Conservation (phyloP, 352 stramenopile genomes). For the Globisporangium alternatum region DNA sequence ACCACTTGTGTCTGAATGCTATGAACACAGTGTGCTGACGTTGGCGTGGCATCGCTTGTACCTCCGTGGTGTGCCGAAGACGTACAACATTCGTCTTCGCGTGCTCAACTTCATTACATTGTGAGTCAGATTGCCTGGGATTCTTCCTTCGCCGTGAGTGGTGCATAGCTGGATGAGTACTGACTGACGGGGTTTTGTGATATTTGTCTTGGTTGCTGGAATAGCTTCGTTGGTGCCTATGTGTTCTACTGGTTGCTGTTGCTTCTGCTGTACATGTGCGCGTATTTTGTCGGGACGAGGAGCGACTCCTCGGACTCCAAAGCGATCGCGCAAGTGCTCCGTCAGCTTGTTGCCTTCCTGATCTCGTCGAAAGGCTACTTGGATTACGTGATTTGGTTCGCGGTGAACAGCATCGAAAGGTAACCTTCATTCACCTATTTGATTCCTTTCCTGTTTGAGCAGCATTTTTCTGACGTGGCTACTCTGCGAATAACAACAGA, state of each 20-base stretch:
- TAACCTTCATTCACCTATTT: slow-evolving; percentile 9
- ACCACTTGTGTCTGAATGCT: background rate
- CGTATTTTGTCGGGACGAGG: slow-evolving; percentile 84
- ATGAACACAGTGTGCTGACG: slow-evolving; percentile 55
- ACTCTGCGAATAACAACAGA: slow-evolving; percentile 8
- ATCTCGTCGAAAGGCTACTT: slow-evolving; percentile 84
- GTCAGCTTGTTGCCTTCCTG: slow-evolving; percentile 80
- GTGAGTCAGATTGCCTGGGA: slow-evolving; percentile 31
- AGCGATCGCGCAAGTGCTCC: slow-evolving; percentile 69
- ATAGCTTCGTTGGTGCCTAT: slow-evolving; percentile 80
- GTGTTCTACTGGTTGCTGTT: slow-evolving; percentile 89
- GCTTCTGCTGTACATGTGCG: slow-evolving; percentile 86
- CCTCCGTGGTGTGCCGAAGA: slow-evolving; percentile 80
- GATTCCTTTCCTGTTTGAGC: background rate
- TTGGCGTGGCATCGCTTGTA: slow-evolving; percentile 85
- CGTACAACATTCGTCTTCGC: slow-evolving; percentile 86
- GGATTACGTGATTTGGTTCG: slow-evolving; percentile 90
- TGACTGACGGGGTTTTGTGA: background rate
- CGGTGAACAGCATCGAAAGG: slow-evolving; percentile 86
- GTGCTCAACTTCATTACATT: slow-evolving; percentile 90
- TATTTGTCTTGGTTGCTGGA: background rate
- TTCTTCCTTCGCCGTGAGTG: background rate
- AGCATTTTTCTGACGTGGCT: background rate
- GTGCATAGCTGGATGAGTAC: background rate
- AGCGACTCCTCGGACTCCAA: slow-evolving; percentile 52